phyloP scores from a whole-genome alignment of 2,329 filamentous ascomycete species.

The Calonectria pseudoreteaudii region DNA sequence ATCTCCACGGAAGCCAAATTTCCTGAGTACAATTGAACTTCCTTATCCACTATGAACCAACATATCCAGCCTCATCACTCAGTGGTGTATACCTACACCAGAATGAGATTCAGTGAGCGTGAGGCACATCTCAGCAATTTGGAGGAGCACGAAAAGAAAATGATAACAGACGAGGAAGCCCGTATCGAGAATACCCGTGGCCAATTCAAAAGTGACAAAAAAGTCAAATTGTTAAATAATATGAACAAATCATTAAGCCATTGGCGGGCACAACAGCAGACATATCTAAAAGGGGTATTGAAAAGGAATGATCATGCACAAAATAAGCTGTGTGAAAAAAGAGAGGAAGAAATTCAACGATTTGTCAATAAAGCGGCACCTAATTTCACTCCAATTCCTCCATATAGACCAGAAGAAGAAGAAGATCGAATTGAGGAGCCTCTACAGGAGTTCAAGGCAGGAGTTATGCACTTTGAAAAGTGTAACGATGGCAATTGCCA shows the following conservation, averaged over 20 bases:
- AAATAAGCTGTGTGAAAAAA: neutral
- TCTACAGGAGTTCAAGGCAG: neutral
- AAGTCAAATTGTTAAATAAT: neutral
- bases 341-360: neutral
- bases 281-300: neutral
- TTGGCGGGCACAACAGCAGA: neutral
- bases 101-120: neutral
- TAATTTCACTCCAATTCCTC: neutral
- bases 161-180: neutral
- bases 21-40: neutral
- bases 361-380: neutral
- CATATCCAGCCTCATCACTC: neutral
- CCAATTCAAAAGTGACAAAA: neutral
- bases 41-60: neutral
- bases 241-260: neutral
- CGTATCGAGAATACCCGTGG: neutral
- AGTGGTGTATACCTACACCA: neutral
- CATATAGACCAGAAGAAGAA: neutral
- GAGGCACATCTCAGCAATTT: neutral
- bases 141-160: neutral
- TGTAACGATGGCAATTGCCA: neutral
- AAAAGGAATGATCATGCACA: neutral
- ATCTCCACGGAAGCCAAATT: neutral
- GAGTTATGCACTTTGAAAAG: neutral
- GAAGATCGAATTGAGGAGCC: neutral